Evolutionary conservation across 441 rosid genomes (phyloP).

Genomic region (Populus hybrid): DNA sequence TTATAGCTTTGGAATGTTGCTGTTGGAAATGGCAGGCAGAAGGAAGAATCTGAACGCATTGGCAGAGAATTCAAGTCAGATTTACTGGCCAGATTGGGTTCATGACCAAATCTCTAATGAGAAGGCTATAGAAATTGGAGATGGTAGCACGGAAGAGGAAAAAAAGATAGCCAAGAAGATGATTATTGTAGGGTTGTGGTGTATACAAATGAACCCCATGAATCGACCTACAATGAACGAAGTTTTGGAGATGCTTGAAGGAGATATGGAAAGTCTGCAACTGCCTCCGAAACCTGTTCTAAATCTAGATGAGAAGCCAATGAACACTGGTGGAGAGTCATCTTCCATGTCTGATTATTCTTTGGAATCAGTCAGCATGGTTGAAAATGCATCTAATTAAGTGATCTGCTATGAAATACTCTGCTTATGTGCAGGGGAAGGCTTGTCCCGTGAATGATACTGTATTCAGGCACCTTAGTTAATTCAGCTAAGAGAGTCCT

Average conservation of each 20-base stretch:
- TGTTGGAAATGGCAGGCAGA: neutral
- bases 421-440: neutral
- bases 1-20: neutral
- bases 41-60: conserved; percentile 5
- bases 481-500: neutral
- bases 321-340: neutral
- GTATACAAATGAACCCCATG: conserved; percentile 22
- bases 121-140: neutral
- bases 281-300: conserved; percentile 21
- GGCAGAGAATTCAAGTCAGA: conserved; percentile 2
- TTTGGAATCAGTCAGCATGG: neutral
- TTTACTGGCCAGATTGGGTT: conserved; percentile 23
- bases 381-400: conserved; percentile 4
- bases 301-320: neutral
- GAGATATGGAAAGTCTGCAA: conserved; percentile 10
- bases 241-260: conserved; percentile 23
- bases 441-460: neutral
- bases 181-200: conserved; percentile 23
- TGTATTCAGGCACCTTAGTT: neutral
- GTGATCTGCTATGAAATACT: neutral
- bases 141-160: conserved; percentile 4
- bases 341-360: neutral
- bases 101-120: conserved; percentile 5
- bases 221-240: conserved; percentile 25
- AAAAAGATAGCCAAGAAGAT: conserved; percentile 12